Evolutionary conservation across 345 rosid genomes (phyloP).

Genomic region (Chamaenerion angustifolium): DNA sequence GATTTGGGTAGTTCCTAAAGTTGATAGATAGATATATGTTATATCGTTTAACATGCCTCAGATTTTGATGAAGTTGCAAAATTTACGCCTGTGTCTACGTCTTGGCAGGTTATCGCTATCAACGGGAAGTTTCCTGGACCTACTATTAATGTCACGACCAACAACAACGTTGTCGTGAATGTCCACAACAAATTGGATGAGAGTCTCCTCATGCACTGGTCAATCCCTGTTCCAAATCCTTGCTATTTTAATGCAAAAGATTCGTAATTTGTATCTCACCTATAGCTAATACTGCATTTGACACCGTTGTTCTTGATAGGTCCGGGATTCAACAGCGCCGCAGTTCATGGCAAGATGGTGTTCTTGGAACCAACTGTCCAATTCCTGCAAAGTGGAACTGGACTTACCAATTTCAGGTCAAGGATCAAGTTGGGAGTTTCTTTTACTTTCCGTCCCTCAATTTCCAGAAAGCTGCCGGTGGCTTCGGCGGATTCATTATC

Average conservation of each 20-base stretch:
- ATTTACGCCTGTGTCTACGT: conserved; percentile 5
- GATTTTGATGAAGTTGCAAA: too few species aligned
- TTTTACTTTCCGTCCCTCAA: conserved; percentile 94
- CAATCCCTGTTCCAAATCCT: conserved; percentile 4
- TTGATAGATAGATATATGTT: too few species aligned
- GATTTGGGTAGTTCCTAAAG: too few species aligned
- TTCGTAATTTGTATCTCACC: conserved; percentile 1
- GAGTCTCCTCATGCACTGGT: conserved; percentile 79
- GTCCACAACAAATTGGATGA: conserved; percentile 87
- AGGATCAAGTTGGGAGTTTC: conserved; percentile 98
- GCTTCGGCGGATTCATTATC: conserved; percentile 71
- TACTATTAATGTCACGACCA: conserved; percentile 76
- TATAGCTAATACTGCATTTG: not conserved
- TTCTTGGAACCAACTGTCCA: conserved; percentile 89
- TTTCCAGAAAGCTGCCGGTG: conserved; percentile 93
- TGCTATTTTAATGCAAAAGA: not conserved
- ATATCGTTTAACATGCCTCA: too few species aligned
- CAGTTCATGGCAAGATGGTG: conserved; percentile 98
- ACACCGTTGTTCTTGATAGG: conserved; percentile 20
- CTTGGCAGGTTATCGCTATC: conserved; percentile 78
- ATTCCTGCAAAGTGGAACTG: conserved; percentile 99
- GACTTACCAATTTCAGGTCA: conserved; percentile 98
- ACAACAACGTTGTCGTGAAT: conserved; percentile 71
- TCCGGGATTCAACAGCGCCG: conserved; percentile 89
- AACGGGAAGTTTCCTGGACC: conserved; percentile 93